phyloP scores from a whole-genome alignment of 1,139 yeast genomes.

The Suhomyces bolitotheri region DNA sequence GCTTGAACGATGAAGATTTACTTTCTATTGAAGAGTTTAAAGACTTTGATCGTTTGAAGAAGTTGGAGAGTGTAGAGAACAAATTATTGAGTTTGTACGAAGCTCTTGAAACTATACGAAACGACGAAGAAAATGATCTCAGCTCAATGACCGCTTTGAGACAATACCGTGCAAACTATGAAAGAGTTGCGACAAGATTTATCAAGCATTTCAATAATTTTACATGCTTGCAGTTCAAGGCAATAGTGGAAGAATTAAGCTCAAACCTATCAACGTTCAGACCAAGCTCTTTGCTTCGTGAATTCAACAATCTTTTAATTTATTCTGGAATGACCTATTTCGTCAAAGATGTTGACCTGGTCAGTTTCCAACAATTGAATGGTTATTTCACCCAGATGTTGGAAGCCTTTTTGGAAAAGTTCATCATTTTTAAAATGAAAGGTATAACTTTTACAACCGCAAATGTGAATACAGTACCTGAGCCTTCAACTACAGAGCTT shows the following conservation, averaged over 20 bases:
- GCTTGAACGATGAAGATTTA: slow-evolving; percentile 60
- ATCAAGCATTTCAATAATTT: slow-evolving; percentile 49
- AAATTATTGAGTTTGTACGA: slow-evolving; percentile 60
- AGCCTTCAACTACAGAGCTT: slow-evolving; percentile 16
- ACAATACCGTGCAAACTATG: slow-evolving; percentile 66
- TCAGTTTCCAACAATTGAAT: slow-evolving; percentile 27
- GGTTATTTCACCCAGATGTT: slow-evolving; percentile 27
- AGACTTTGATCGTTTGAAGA: slow-evolving; percentile 49
- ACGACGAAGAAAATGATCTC: slow-evolving; percentile 47
- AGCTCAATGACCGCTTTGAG: slow-evolving; percentile 73
- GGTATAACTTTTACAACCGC: slow-evolving; percentile 21
- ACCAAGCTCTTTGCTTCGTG: slow-evolving; percentile 27
- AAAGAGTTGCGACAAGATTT: slow-evolving; percentile 56
- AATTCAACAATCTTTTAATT: slow-evolving; percentile 47
- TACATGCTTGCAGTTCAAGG: slow-evolving; percentile 44
- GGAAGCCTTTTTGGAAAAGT: slow-evolving; percentile 31
- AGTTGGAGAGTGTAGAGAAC: slow-evolving; percentile 53
- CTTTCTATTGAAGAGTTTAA: slow-evolving; percentile 47
- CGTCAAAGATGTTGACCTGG: slow-evolving; percentile 50
- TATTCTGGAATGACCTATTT: slow-evolving; percentile 67
- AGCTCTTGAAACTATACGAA: slow-evolving; percentile 63
- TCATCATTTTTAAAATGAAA: slow-evolving; percentile 27
- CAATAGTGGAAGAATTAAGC: slow-evolving; percentile 32
- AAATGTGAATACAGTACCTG: slow-evolving; percentile 1
- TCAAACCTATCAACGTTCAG: slow-evolving; percentile 26